Percentiles rank a stretch among this genome's conserved stretches.
phyloP scores from a whole-genome alignment of 352 stramenopile genomes.

The Phytopythium mirpurense region DNA sequence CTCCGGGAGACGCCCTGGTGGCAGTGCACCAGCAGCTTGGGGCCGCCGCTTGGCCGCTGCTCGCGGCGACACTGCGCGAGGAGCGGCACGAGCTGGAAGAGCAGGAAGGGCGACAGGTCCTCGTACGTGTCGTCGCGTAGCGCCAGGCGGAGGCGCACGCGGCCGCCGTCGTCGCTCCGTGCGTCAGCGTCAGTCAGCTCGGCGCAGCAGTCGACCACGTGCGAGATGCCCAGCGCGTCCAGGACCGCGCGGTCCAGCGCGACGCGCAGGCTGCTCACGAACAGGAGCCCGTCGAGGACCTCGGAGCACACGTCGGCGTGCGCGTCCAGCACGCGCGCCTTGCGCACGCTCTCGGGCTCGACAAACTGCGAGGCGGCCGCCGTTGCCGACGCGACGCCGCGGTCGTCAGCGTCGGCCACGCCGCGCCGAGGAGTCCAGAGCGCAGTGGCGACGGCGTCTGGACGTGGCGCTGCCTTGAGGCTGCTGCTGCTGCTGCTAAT shows the following conservation, averaged over 20 bases:
- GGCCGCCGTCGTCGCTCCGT: conserved; percentile 1
- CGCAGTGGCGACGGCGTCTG: neutral
- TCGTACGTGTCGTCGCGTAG: conserved; percentile 57
- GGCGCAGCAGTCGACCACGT: conserved; percentile 53
- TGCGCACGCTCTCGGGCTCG: conserved; percentile 60
- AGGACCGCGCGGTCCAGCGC: conserved; percentile 24
- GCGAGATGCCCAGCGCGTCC: conserved; percentile 34
- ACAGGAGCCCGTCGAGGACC: conserved; percentile 47
- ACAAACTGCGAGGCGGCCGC: conserved; percentile 15
- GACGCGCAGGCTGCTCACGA: conserved; percentile 49
- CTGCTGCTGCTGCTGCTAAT: neutral
- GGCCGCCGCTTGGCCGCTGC: neutral
- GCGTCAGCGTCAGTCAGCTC: conserved; percentile 19
- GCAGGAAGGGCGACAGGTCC: conserved; percentile 57
- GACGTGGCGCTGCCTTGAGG: neutral
- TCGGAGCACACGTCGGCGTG: conserved; percentile 52
- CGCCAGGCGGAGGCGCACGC: conserved; percentile 25
- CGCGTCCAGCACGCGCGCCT: conserved; percentile 28
- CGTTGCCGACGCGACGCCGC: neutral
- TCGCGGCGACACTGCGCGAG: conserved; percentile 21
- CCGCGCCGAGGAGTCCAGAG: neutral
- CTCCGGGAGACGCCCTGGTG: conserved; percentile 71
- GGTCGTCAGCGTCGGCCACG: neutral
- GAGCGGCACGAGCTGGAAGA: conserved; percentile 31
- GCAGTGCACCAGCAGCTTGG: conserved; percentile 54